Evolutionary conservation across 1,139 yeast species (phyloP).

Genomic region (Kodamaea sp.): DNA sequence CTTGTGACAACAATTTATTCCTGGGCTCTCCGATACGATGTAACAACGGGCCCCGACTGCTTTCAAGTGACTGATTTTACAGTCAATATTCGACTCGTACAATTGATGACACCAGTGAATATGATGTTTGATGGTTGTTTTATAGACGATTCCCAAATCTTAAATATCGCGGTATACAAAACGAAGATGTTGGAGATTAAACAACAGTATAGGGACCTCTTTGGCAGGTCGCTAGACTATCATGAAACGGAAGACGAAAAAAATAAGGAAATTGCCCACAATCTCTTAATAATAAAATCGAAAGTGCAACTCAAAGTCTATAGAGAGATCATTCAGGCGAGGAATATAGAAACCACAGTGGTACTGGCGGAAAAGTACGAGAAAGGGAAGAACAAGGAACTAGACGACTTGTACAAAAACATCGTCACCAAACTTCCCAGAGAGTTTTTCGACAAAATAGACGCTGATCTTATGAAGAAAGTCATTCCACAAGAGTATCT

Average conservation of each 20-base stretch:
- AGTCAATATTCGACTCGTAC: conserved; percentile 2
- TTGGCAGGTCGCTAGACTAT: background rate
- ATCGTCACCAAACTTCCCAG: conserved; percentile 7
- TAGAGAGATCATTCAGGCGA: conserved; percentile 8
- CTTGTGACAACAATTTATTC: no score
- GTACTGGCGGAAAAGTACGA: background rate
- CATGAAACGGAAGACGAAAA: background rate
- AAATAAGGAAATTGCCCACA: conserved; percentile 3
- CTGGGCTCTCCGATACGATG: no score
- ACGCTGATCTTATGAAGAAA: conserved; percentile 4
- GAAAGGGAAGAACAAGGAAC: conserved; percentile 1
- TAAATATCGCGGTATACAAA: conserved; percentile 7
- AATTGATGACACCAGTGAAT: background rate
- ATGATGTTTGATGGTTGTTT: conserved; percentile 1
- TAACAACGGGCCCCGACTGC: no score
- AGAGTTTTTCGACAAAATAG: conserved; percentile 6
- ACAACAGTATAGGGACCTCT: background rate
- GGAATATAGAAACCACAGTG: background rate
- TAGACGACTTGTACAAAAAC: conserved; percentile 3
- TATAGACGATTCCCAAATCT: conserved; percentile 10
- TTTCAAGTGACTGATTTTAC: conserved; percentile 14
- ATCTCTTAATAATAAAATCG: conserved; percentile 9
- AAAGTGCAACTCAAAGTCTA: conserved; percentile 8
- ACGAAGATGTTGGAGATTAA: background rate
- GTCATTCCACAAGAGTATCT: conserved; percentile 6